Base-by-base conservation (phyloP, 140 eudicot species). In the Stevia rebaudiana region DNA sequence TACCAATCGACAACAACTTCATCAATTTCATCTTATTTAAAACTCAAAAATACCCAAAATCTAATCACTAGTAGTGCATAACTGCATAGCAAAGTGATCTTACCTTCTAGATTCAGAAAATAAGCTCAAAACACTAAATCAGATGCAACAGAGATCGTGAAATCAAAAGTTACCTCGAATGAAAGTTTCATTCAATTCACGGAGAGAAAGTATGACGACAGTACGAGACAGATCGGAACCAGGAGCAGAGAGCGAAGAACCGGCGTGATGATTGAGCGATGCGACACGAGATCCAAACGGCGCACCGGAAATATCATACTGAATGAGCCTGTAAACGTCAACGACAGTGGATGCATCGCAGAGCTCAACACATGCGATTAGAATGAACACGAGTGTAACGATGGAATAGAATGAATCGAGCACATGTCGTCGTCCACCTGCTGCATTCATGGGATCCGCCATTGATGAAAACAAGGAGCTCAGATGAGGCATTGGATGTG, bases 251-350 rank as follows among this genome's bases (percentile, higher is more conserved):
- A 83, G 55, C 1, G 95, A 81, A 49, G 99, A 88, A 48, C 82
- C 94, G 33, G 99, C 99, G 78, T 94, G 97, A 69, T 88, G 97
- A 60, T 88, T 94, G 62, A 94, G 83, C 0, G 95, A 75, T 8
- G 99, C 89, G 15, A 80, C 61, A 9, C 97, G 97, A 63, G 99
- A 94, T 81, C 99, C 99, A 10, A 81, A 85, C 1, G 96, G 99
- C n/a, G 79, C 88, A 36, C 99, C 99, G 81, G 88, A 79, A 67
- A 94, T 69, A 72, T 94, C 99, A 59, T 94, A 94, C 86, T 94
- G 99, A 1, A 94, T 92, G 46, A 94, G 82, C 10, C 99, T 94
- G 78, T 88, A 94, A 22, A 94, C 99, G 55, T 88, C 97, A 50
- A 94, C 97, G 59, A 82, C 97, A 10, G 97, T 72, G 25, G 87